Conservation (phyloP, 108 stramenopile genomes). For the Craspedostauros australis region DNA sequence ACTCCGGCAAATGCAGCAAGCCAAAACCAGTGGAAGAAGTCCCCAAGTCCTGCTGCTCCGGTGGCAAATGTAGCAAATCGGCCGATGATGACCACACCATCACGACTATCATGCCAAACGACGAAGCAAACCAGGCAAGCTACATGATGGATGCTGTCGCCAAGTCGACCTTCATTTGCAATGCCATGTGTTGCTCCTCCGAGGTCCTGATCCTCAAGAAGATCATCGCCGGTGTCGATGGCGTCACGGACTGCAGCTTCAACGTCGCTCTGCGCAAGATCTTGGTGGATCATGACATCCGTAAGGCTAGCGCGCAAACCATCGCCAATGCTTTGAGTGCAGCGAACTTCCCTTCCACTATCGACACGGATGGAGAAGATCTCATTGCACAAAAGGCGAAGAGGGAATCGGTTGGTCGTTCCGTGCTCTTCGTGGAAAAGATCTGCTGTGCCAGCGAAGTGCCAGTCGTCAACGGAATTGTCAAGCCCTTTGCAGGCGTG, state of each 20-base stretch:
- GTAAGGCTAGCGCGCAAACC: too few species aligned
- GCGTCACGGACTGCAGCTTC: background rate
- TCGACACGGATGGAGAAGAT: background rate
- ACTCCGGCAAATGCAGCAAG: too few species aligned
- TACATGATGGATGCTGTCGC: background rate
- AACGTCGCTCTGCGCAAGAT: background rate
- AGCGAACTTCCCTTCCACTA: background rate
- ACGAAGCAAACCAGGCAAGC: too few species aligned
- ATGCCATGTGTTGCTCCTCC: conserved; percentile 13
- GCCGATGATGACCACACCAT: too few species aligned
- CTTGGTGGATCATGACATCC: too few species aligned
- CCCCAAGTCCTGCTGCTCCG: too few species aligned
- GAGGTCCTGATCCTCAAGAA: conserved; percentile 8
- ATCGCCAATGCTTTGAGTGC: too few species aligned
- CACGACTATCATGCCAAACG: too few species aligned
- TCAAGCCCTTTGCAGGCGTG: conserved; percentile 33
- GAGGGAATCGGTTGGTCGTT: conserved; percentile 23
- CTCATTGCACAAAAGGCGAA: background rate
- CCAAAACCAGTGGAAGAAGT: too few species aligned
- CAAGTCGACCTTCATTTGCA: conserved; percentile 1
- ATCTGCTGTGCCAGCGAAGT: conserved; percentile 61
- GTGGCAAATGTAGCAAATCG: too few species aligned
- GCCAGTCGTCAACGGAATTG: conserved; percentile 26
- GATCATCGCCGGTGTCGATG: background rate
- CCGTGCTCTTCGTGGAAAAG: conserved; percentile 34